Base-by-base conservation (phyloP, 768 basidiomycete genomes). In the Boletus eberwhitei region DNA sequence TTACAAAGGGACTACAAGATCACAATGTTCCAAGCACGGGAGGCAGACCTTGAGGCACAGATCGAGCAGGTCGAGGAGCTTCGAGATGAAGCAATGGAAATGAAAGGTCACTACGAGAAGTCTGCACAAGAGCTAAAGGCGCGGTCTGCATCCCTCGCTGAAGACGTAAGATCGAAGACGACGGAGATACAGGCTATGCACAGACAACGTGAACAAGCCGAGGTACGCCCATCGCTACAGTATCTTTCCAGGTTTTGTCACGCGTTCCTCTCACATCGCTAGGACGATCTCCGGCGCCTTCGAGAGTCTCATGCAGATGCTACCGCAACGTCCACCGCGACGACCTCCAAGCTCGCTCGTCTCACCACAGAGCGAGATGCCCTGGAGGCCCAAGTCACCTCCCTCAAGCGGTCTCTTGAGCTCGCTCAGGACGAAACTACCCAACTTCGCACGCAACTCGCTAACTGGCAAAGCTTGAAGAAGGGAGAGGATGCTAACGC, bases 401-500 rank as follows among this genome's bases (percentile, higher is more conserved):
- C 86, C 31, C 75, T 88, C 36, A 77, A 85, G 54, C 77, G 76
- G 42, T 64, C 74, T 34, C 79, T 84, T 50, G 79, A 81, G 39
- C 86, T 88, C 38, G 75, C 82, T 22, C 79, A 82, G 55, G 79
- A 82, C 7, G 76, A 77, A 11, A 79, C 78, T 45, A 69, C 71
- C 5, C 79, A 86, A 39, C 72, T 89, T 36, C 77, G 79, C 47
- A 77, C 79, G 16, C 88, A 91, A 60, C 71, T 90, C 9, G 79
- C 80, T 39, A 82, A 85, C 62, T 89, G 86, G 87, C 77, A 87
- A 62, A 77, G 68, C 26, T 68, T 88, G 17, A 89, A 90, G 62
- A 83, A 73, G 26, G 83, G 81, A 45, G 86, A 83, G 44, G 83
- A 78, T 12, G 79, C 74, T 17, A 83, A 87, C 32, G 73, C 78